Base-by-base conservation (phyloP, 345 rosid species). In the Heritiera littoralis region DNA sequence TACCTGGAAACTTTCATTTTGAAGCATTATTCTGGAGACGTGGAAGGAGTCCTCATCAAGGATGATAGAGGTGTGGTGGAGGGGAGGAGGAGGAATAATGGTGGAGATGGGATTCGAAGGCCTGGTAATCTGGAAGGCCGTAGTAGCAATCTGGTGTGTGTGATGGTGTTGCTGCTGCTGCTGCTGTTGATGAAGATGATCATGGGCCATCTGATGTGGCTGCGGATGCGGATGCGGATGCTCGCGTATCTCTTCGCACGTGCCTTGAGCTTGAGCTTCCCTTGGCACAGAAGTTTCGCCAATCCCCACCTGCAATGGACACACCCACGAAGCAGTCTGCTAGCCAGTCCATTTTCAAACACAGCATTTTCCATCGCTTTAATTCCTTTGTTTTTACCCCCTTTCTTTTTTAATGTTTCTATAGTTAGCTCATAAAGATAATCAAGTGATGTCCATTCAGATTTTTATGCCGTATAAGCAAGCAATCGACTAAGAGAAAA, bases 1-100 rank as follows among this genome's bases (percentile, higher is more conserved):
- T 84, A 95, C 99, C 94, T 97, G 98, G 84, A 89, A 90, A 80
- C 48, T 87, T 84, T 94, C 92, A 75, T 84, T 91, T 76, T 91
- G 92, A 56, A 97, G 97, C 89, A 97, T 85, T 79, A 97, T 75
- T 84, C 94, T 84, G 54, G 95, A 87, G 80, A 92, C 91, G 43
- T 89, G 92, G 80, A 85, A 94, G 9, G 98, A 88, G 83, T 90
- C 89, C 1, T 92, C 91, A 2, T 89, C 93, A 32, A 90, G 94
- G 77, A 87, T 89, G 79, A 94, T 85, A 87, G 99, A 91, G 49
- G 96, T 84, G 82, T 92, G 94, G 72, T 89, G 94, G 70, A 93
- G 88, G 18, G 94, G 90, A 65, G 90, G 87, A 4, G 97, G 90
- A 64, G 97, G 87, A 78, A 95, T 89, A 75, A 90, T 85, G 79